Evolutionary conservation across 2,329 filamentous ascomycete genomes (phyloP).

Genomic region (Cryphonectria parasitica): DNA sequence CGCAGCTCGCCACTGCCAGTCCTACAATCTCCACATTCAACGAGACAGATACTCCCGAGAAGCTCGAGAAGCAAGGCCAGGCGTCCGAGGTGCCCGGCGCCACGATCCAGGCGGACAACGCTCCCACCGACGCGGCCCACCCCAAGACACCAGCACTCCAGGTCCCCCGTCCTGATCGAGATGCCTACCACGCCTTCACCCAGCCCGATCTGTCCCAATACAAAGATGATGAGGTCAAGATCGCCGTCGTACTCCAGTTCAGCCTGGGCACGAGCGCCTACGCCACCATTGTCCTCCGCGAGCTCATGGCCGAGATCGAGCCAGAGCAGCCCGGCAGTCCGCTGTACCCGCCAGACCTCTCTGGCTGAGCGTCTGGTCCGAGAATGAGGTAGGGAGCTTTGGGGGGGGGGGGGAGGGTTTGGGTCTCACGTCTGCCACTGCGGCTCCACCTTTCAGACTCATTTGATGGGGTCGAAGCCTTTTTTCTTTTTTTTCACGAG

Average conservation of each 20-base stretch:
- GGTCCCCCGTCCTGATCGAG: slow-evolving; percentile 6
- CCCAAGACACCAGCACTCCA: slow-evolving; percentile 5
- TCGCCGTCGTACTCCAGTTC: slow-evolving; percentile 44
- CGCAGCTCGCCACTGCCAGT: not conserved
- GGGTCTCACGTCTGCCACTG: not conserved
- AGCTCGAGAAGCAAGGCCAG: not conserved
- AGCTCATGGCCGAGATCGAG: slow-evolving; percentile 36
- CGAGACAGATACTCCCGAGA: not conserved
- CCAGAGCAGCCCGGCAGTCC: slow-evolving; percentile 24
- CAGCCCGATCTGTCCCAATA: slow-evolving; percentile 31
- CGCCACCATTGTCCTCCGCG: slow-evolving; percentile 43
- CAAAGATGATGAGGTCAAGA: slow-evolving; percentile 35
- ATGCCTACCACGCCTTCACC: slow-evolving; percentile 30
- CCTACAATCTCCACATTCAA: not conserved
- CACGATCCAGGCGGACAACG: not conserved
- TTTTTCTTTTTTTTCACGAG: not conserved
- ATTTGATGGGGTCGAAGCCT: not conserved
- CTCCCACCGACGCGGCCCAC: not conserved
- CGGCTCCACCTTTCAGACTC: slow-evolving; percentile 3
- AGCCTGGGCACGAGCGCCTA: slow-evolving; percentile 43
- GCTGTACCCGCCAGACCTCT: slow-evolving; percentile 8
- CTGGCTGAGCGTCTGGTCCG: not conserved
- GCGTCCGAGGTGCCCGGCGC: not conserved
- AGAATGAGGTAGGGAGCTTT: not conserved
- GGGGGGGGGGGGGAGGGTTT: not conserved